Evolutionary conservation across 2,329 filamentous ascomycete species (phyloP).

Genomic region (Alternaria rosae): DNA sequence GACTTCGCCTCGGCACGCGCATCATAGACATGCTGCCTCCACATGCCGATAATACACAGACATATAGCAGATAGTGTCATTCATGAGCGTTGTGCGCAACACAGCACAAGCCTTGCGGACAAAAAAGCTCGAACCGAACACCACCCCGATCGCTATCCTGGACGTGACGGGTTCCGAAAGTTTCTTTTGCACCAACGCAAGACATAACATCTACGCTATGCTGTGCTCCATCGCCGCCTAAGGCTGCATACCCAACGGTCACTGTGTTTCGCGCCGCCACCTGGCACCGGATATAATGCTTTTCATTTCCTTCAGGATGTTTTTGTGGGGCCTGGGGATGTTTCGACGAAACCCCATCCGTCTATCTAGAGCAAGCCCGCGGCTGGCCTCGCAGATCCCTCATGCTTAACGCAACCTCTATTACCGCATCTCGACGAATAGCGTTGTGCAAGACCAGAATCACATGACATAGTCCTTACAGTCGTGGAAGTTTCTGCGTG

Average conservation of each 20-base stretch:
- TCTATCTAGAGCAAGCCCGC: not conserved
- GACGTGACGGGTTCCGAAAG: not conserved
- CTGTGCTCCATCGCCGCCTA: slow-evolving; percentile 23
- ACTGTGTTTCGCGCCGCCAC: slow-evolving; percentile 7
- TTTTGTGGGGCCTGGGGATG: slow-evolving; percentile 11
- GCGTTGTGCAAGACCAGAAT: not conserved
- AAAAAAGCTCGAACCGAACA: not conserved
- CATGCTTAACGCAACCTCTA: slow-evolving; percentile 30
- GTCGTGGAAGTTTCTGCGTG: not conserved
- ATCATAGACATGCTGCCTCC: not conserved
- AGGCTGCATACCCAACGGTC: slow-evolving; percentile 2
- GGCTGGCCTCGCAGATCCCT: slow-evolving; percentile 19
- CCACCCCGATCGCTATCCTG: not conserved
- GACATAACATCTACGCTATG: not conserved
- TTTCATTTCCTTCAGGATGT: slow-evolving; percentile 18
- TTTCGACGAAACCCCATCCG: slow-evolving; percentile 21
- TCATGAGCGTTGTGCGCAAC: slow-evolving; percentile 1
- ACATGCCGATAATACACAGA: not conserved
- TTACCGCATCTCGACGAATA: slow-evolving; percentile 18
- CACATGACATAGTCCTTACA: not conserved
- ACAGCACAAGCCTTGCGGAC: slow-evolving; percentile 7
- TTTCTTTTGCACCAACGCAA: slow-evolving; percentile 6
- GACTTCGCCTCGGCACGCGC: slow-evolving; percentile 2
- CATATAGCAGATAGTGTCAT: not conserved
- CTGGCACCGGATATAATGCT: slow-evolving; percentile 9